Base-by-base conservation (phyloP, 306 rosid genomes). In the Gastrolobium villosum region DNA sequence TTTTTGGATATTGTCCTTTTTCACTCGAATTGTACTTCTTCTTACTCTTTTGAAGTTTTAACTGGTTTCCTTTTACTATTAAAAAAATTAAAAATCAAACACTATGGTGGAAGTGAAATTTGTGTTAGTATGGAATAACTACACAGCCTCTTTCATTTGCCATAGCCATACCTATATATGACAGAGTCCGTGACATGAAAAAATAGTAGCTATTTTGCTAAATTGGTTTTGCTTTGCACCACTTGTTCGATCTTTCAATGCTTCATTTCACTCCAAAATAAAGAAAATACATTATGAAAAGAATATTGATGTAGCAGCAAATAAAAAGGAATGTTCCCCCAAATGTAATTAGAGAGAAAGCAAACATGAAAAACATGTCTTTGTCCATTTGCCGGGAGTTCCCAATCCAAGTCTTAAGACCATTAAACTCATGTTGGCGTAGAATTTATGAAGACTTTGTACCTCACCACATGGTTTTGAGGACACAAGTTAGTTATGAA, bases 361-460 rank as follows among this genome's bases (percentile, higher is more conserved):
- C 15, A 69, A 77, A 77, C 37, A 43, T 43, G 28, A 49, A 67
- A 67, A 32, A 66, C 59, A 43, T 77, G 81, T 14, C 6, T 55
- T 66, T 37, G 30, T 32, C 31, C 52, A 8, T 49, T 28, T 77
- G 59, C 40, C 15, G 43, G 62, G 70, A 59, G 53, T 26, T 69
- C 48, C 6, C 4, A 46, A 46, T 20, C n/a, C 34, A 57, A 45
- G 28, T 36, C 13, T 20, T 20, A 67, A 55, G 50, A 45, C 56
- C n/a, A 31, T 32, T 43, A 31, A 52, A 67, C 36, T 34, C 34
- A 48, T 77, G 74, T 65, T 53, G 67, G 66, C 55, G 7, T 15
- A 66, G 31, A 55, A 66, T 55, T 77, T 54, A 65, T 54, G 48
- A 55, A 31, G 31, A 30, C 34, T 48, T 2, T 39, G 53, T 50